Base-by-base conservation (phyloP, 768 basidiomycete species). In the Austroboletus eburneus region DNA sequence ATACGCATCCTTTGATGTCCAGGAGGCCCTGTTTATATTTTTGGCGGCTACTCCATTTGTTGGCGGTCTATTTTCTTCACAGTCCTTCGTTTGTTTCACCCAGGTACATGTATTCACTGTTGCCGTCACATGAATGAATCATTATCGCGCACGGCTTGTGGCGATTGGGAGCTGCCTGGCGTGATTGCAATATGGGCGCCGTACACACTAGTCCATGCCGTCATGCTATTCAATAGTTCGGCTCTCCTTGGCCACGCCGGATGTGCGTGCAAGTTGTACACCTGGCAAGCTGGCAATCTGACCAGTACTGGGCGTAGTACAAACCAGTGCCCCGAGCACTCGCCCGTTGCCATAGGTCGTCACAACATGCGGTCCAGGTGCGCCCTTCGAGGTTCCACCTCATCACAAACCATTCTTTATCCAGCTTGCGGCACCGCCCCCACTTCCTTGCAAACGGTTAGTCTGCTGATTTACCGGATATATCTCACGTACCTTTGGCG, bases 381-480 rank as follows among this genome's bases (percentile, higher is more conserved):
- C 53, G 58, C 56, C 27, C 39, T 60, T 58, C 36, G n/a, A n/a
- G n/a, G n/a, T 48, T 49, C 57, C 49, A 56, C 57, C 10, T 38
- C 37, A 61, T 57, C 51, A 40, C 45, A 63, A 43, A 38, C 52
- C 48, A 45, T 58, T 47, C 49, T 44, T 50, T 54, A 66, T 23
- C 45, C 51, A 38, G 55, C 46, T 57, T 55, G 35, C 62, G 59
- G 55, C 55, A 64, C 59, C 57, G 57, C 45, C 53, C 61, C 43
- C 51, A 57, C 40, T 27, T 54, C 37, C 47, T 53, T 45, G 46
- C 23, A 38, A 34, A 17, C 43, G 20, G 46, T 23, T 43, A 33
- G 14, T 40, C 51, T 36, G 54, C 64, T 68, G 64, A 68, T 68
- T 55, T 60, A 51, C 64, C 62, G 12, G 64, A 66, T 66, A 66